Base-by-base conservation (phyloP, 768 basidiomycete species). In the Xanthoconium stramineum region DNA sequence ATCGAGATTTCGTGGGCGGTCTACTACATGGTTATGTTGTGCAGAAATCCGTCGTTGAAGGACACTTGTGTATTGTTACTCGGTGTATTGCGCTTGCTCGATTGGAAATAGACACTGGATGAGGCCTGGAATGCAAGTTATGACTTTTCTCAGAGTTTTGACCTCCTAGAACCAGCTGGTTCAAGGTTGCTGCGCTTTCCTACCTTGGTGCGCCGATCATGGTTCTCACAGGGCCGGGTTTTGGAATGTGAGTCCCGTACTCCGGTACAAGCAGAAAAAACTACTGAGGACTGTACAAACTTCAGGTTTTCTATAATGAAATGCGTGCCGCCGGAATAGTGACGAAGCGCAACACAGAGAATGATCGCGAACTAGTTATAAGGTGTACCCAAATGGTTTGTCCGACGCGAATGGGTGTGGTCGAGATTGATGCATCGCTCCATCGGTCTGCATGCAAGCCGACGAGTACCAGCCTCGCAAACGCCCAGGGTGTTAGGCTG, bases 1-100 rank as follows among this genome's bases (percentile, higher is more conserved):
- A 50, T 69, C 42, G 68, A 69, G 57, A 24, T 69, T 19, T 64
- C 63, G 37, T 65, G 67, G 65, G 67, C 65, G 3, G 55, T 64
- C 30, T 69, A 68, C 47, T 70, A 64, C 49, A 30, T 70, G 58
- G 33, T 62, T 37, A 55, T 60, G 62, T 43, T 70, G 52, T 68
- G 62, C 60, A 68, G 61, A 54, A 69, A 60, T 28, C 69, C 68
- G 28, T 61, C 68, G 1, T 30, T 70, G 7, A 62, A 62, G 61
- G 69, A 69, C 30, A 59, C 60, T 6, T 57, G 57, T 37, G 46
- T 44, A 17, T 56, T 62, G 44, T 50, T 68, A 37, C 24, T 66
- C 14, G 66, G 69, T 15, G 36, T 69, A 35, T 39, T 70, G 40
- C 68, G 68, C 29, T 56, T 69, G 40, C 48, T 69, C 12, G 68